Evolutionary conservation across 208 protist genomes (phyloP).

Genomic region (Crithidia thermophila): DNA sequence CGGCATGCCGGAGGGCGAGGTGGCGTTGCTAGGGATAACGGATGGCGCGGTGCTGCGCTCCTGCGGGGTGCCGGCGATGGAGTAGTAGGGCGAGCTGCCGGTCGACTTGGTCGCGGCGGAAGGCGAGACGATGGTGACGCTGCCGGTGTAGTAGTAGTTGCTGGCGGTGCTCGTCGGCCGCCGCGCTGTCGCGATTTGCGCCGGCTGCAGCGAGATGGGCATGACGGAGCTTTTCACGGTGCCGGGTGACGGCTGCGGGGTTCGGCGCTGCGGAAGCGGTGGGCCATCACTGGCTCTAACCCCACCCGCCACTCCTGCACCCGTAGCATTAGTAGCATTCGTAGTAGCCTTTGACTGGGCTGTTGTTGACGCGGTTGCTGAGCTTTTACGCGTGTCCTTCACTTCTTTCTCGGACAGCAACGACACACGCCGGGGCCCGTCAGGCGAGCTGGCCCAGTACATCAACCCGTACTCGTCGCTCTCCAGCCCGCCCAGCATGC

Average conservation of each 20-base stretch:
- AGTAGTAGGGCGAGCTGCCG: not conserved
- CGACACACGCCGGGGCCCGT: conserved; percentile 1
- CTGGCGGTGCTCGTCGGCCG: conserved; percentile 1
- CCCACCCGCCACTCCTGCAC: too few relatives aligned
- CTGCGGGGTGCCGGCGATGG: not conserved
- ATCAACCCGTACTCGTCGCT: conserved; percentile 26
- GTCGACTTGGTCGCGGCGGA: too few relatives aligned
- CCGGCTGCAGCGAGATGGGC: conserved; percentile 11
- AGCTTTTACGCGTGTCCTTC: not conserved
- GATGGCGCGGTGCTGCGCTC: not conserved
- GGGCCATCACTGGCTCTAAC: too few relatives aligned
- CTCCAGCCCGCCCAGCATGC: not conserved
- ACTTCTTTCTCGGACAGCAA: conserved; percentile 9
- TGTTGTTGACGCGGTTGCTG: not conserved
- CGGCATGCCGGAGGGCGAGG: not conserved
- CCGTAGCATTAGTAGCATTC: too few relatives aligned
- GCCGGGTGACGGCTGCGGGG: too few relatives aligned
- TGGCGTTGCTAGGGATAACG: not conserved
- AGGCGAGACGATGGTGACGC: conserved; percentile 10
- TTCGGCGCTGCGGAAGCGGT: too few relatives aligned
- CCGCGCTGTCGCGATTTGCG: not conserved
- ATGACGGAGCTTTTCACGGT: conserved; percentile 11
- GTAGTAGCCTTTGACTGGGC: too few relatives aligned
- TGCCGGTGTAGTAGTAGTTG: too few relatives aligned
- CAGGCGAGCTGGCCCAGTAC: not conserved